These are phyloP conservation scores for Diddensiella caesifluorescens DNA, from an alignment of 805 yeast genomes.

Conservation along the genomic window DNA sequence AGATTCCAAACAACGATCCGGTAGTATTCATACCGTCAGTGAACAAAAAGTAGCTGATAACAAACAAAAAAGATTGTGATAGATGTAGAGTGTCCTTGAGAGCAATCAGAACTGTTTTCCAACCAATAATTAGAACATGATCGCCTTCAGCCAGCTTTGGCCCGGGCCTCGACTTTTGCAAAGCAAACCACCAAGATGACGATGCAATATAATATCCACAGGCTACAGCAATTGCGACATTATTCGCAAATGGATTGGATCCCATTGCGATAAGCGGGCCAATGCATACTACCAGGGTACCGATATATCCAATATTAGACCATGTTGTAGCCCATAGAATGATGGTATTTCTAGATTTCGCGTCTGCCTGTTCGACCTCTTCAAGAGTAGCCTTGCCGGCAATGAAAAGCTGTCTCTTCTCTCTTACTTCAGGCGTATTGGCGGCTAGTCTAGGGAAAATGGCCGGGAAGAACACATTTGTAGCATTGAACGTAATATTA, in stretches of 20 bases:
- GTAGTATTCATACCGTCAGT: constrained; percentile 16
- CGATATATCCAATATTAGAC: constrained; percentile 14
- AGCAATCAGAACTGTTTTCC: constrained; percentile 10
- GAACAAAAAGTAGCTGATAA: constrained; percentile 12
- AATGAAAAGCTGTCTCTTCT: constrained; percentile 11
- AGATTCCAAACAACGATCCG: constrained; percentile 9
- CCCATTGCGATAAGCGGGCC: constrained; percentile 12
- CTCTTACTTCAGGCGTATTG: constrained; percentile 12
- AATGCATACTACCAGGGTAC: constrained; percentile 13
- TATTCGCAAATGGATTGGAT: constrained; percentile 10
- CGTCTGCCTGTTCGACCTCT: constrained; percentile 14
- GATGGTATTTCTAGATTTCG: constrained; percentile 13
- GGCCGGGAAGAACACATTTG: constrained; percentile 14
- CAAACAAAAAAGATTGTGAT: constrained; percentile 11
- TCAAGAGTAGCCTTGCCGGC: constrained; percentile 11
- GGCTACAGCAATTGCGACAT: constrained; percentile 13
- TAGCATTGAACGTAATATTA: constrained; percentile 13
- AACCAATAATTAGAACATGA: constrained; percentile 9
- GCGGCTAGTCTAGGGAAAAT: constrained; percentile 17
- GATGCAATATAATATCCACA: constrained; percentile 12
- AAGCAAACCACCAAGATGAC: constrained; percentile 16
- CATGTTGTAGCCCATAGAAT: constrained; percentile 15
- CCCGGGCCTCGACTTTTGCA: constrained; percentile 13
- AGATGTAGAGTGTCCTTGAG: constrained; percentile 10
- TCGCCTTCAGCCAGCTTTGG: constrained; percentile 13